Evolutionary conservation across 495 filamentous ascomycete genomes (phyloP).

Genomic region (Xylaria cubensis): DNA sequence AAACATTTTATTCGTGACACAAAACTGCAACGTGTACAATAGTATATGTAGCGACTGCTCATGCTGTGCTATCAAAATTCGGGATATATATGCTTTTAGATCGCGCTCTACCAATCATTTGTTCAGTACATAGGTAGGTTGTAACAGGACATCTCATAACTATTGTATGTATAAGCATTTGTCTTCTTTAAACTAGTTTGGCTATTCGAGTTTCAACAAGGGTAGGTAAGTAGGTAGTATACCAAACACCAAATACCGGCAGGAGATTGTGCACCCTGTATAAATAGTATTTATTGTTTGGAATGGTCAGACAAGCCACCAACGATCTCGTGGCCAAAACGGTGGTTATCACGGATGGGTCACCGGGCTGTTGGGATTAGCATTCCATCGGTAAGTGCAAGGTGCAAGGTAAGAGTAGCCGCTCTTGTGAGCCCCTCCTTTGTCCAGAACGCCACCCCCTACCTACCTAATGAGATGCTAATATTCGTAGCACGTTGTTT

Average conservation of each 20-base stretch:
- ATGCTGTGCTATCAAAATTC: not conserved
- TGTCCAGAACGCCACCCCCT: not conserved
- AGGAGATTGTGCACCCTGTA: not conserved
- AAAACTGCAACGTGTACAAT: not conserved
- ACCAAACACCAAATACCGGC: not conserved
- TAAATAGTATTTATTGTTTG: not conserved
- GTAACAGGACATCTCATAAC: not conserved
- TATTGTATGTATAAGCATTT: not conserved
- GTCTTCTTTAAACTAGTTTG: not conserved
- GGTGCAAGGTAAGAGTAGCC: not conserved
- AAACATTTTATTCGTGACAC: not conserved
- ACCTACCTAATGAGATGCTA: constrained; percentile 22
- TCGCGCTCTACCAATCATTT: not conserved
- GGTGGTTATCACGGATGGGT: constrained; percentile 5
- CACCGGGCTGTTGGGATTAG: not conserved
- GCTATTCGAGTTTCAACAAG: not conserved
- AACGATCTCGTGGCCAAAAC: constrained; percentile 5
- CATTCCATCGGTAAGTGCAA: not conserved
- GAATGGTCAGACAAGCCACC: constrained; percentile 1
- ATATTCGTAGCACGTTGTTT: constrained; percentile 21
- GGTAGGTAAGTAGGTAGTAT: not conserved
- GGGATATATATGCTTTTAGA: not conserved
- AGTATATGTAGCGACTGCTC: not conserved
- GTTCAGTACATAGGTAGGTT: not conserved
- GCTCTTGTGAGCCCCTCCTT: constrained; percentile 3